phyloP scores from a whole-genome alignment of 257 asterid genomes.

The Misopates orontium region DNA sequence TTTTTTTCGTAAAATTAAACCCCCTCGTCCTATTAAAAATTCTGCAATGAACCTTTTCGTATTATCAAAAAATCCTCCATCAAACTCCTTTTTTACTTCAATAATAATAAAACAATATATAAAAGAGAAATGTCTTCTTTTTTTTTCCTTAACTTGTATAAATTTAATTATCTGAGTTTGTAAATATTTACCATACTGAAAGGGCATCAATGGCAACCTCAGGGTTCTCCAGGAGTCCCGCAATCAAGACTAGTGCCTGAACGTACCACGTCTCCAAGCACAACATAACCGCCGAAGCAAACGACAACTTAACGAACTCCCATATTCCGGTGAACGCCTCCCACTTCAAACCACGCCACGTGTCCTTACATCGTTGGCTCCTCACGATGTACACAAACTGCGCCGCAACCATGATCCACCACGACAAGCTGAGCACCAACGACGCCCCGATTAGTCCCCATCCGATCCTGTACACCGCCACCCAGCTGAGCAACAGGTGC shows the following conservation, averaged over 20 bases:
- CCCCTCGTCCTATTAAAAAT: too few relatives aligned
- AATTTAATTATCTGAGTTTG: too few relatives aligned
- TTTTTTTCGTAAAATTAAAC: too few relatives aligned
- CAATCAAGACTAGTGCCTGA: constrained; percentile 46
- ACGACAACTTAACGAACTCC: constrained; percentile 54
- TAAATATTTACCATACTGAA: constrained; percentile 42
- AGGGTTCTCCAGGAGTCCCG: constrained; percentile 53
- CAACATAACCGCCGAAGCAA: constrained; percentile 63
- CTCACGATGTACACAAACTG: constrained; percentile 42
- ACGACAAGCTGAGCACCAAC: constrained; percentile 52
- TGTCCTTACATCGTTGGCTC: constrained; percentile 43
- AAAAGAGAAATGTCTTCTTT: too few relatives aligned
- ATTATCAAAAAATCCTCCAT: too few relatives aligned
- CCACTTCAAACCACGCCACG: constrained; percentile 59
- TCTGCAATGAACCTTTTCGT: too few relatives aligned
- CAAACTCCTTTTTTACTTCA: too few relatives aligned
- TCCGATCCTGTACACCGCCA: constrained; percentile 44
- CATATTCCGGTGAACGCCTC: constrained; percentile 52
- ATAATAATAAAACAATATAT: too few relatives aligned
- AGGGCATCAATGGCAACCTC: constrained; percentile 50
- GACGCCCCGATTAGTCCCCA: constrained; percentile 51
- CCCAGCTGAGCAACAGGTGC: constrained; percentile 45
- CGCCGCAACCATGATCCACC: constrained; percentile 55
- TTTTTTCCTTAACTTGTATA: too few relatives aligned
- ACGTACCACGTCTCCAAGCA: constrained; percentile 70